Conservation (phyloP, 352 stramenopile genomes). For the Globisporangium nodosum region DNA sequence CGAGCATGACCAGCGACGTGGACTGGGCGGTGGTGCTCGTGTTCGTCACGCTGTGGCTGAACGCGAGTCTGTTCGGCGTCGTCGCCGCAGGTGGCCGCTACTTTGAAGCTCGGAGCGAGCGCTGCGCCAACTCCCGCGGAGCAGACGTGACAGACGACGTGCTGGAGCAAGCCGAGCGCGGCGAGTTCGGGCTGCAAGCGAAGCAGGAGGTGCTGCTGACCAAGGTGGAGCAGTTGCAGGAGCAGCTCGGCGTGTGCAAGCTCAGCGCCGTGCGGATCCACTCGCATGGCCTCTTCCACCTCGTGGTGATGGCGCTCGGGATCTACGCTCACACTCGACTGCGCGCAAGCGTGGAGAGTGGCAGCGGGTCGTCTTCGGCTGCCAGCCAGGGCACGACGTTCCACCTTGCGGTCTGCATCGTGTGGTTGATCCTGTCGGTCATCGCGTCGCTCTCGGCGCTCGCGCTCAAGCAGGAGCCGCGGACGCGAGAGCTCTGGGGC, state of each 20-base stretch:
- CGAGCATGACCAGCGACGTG: slow-evolving; percentile 23
- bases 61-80: slow-evolving; percentile 29
- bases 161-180: slow-evolving; percentile 49
- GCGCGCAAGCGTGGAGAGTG: slow-evolving; percentile 7
- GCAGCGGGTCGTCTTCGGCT: slow-evolving; percentile 9
- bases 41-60: slow-evolving; percentile 41
- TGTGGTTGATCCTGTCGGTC: slow-evolving; percentile 34
- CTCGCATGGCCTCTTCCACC: slow-evolving; percentile 31
- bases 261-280: slow-evolving; percentile 50
- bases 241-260: slow-evolving; percentile 48
- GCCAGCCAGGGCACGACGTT: slow-evolving; percentile 26
- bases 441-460: slow-evolving; percentile 32
- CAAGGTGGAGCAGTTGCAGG: slow-evolving; percentile 51
- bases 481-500: slow-evolving; percentile 5
- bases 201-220: slow-evolving; percentile 46
- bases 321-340: slow-evolving; percentile 31
- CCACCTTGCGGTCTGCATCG: slow-evolving; percentile 38
- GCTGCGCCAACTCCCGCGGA: slow-evolving; percentile 25
- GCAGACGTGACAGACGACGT: slow-evolving; percentile 37
- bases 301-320: slow-evolving; percentile 29
- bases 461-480: slow-evolving; percentile 34
- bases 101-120: slow-evolving; percentile 30
- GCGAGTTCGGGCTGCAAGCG: slow-evolving; percentile 65
- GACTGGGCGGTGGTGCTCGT: slow-evolving; percentile 37
- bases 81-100: slow-evolving; percentile 26